Percentiles rank a stretch among this genome's conserved stretches.
phyloP scores from a whole-genome alignment of 1,139 yeast genomes.

The Hansenula lynferdii region DNA sequence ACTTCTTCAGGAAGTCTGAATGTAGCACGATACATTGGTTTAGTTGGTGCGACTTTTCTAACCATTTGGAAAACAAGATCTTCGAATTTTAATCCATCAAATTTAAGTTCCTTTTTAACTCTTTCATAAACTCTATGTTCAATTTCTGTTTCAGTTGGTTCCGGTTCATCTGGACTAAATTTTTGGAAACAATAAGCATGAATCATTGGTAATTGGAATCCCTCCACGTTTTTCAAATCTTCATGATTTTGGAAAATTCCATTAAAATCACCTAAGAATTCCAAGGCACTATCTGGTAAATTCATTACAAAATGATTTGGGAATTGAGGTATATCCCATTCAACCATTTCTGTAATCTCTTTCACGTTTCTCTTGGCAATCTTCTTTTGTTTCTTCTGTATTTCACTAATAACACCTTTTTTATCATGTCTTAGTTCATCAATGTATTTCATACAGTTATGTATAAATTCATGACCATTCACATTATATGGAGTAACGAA shows the following conservation, averaged over 20 bases:
- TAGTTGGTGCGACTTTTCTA: constrained; percentile 93
- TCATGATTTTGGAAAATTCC: constrained; percentile 54
- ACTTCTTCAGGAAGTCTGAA: constrained; percentile 75
- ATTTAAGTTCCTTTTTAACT: constrained; percentile 49
- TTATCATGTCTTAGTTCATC: constrained; percentile 18
- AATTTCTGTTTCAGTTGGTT: constrained; percentile 62
- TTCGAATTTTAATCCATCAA: constrained; percentile 40
- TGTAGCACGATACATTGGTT: constrained; percentile 90
- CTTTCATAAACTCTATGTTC: constrained; percentile 57
- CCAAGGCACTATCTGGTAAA: constrained; percentile 87
- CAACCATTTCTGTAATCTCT: constrained; percentile 25
- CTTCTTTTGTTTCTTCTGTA: constrained; percentile 27
- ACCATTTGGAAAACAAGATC: constrained; percentile 70
- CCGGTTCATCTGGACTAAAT: constrained; percentile 65
- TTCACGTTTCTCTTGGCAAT: constrained; percentile 20
- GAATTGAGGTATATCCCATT: constrained; percentile 64
- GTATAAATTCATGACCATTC: constrained; percentile 83
- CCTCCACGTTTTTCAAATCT: constrained; percentile 32
- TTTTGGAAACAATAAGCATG: constrained; percentile 95
- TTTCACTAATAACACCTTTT: constrained; percentile 24
- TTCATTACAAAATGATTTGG: constrained; percentile 87
- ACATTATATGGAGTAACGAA: constrained; percentile 63
- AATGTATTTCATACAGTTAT: constrained; percentile 50
- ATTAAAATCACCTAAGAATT: constrained; percentile 71
- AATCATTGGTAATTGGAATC: constrained; percentile 64